These are phyloP conservation scores for Malassezia sympodialis DNA, from an alignment of 1,284 basidiomycete genomes.

Conservation along the genomic window DNA sequence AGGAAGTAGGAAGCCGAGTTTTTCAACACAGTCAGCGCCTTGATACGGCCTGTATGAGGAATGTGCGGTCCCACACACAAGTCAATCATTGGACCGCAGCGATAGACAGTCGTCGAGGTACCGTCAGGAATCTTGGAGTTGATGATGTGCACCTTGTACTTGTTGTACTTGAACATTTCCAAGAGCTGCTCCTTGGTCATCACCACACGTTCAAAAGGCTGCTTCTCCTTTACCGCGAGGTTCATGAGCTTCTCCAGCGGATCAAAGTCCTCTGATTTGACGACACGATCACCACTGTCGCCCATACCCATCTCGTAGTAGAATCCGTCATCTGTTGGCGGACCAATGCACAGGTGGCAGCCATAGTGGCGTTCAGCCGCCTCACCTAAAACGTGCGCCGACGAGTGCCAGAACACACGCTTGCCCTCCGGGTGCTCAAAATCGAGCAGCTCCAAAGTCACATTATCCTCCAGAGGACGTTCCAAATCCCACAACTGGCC, in stretches of 20 bases:
- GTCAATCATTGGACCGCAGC: constrained; percentile 97
- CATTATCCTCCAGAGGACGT: constrained; percentile 74
- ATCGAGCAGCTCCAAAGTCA: constrained; percentile 75
- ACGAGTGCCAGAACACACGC: constrained; percentile 95
- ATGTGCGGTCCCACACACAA: constrained; percentile 94
- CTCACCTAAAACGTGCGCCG: constrained; percentile 97
- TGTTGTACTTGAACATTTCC: constrained; percentile 99
- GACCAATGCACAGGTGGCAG: constrained; percentile 92
- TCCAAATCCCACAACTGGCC: constrained; percentile 88
- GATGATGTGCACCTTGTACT: constrained; percentile 95
- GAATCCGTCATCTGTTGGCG: constrained; percentile 95
- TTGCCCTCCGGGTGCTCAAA: constrained; percentile 86
- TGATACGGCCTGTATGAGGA: constrained; percentile 94
- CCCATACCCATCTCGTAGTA: constrained; percentile 85
- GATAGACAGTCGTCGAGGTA: constrained; percentile 92
- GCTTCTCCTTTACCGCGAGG: constrained; percentile 84
- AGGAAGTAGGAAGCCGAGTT: constrained; percentile 98
- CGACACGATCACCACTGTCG: constrained; percentile 38
- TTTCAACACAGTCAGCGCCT: constrained; percentile 55
- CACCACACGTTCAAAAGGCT: constrained; percentile 87
- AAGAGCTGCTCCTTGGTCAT: constrained; percentile 86
- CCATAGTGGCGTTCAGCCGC: constrained; percentile 93
- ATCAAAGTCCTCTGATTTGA: constrained; percentile 64
- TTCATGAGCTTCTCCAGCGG: constrained; percentile 80
- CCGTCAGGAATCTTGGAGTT: constrained; percentile 92